A percentile compares a stretch with the other conserved stretches of the same genome.
Conservation (phyloP, 768 basidiomycete genomes). For the Mycena crocata region DNA sequence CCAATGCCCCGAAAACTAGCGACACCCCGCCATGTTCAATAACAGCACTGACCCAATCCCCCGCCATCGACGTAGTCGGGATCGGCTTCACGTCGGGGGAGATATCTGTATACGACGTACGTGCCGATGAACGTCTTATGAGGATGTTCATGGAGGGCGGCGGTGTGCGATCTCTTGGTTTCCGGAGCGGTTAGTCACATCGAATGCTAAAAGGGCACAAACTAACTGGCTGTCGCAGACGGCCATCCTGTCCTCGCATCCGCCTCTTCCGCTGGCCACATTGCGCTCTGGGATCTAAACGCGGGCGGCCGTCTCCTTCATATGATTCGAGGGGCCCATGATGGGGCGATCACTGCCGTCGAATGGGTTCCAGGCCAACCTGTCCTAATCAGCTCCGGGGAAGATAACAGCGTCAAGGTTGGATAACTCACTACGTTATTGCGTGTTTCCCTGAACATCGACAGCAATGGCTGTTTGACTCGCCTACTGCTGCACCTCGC, state of each 20-base stretch:
- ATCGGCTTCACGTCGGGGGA: conserved; percentile 91
- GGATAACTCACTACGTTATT: conserved; percentile 13
- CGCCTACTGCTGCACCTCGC: conserved; percentile 86
- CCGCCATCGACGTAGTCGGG: conserved; percentile 96
- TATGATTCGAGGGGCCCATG: conserved; percentile 89
- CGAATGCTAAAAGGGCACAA: conserved; percentile 6
- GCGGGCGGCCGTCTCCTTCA: conserved; percentile 85
- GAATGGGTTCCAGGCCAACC: conserved; percentile 97
- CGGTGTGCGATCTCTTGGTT: conserved; percentile 78
- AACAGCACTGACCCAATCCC: conserved; percentile 88
- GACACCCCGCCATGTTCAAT: conserved; percentile 59
- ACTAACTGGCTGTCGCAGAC: conserved; percentile 58
- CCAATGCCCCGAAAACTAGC: conserved; percentile 40
- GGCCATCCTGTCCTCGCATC: conserved; percentile 91
- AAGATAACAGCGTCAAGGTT: conserved; percentile 97
- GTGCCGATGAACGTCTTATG: conserved; percentile 90
- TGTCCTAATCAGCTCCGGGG: conserved; percentile 87
- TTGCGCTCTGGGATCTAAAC: conserved; percentile 95
- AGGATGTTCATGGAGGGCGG: conserved; percentile 93
- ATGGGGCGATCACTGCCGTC: conserved; percentile 81
- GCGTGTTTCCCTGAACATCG: conserved; percentile 13
- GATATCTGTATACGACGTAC: conserved; percentile 89
- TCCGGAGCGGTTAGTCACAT: conserved; percentile 82
- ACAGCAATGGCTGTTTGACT: conserved; percentile 99
- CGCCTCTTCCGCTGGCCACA: conserved; percentile 86